Conservation (phyloP, 805 yeast genomes). For the Phaffomyces opuntiae region DNA sequence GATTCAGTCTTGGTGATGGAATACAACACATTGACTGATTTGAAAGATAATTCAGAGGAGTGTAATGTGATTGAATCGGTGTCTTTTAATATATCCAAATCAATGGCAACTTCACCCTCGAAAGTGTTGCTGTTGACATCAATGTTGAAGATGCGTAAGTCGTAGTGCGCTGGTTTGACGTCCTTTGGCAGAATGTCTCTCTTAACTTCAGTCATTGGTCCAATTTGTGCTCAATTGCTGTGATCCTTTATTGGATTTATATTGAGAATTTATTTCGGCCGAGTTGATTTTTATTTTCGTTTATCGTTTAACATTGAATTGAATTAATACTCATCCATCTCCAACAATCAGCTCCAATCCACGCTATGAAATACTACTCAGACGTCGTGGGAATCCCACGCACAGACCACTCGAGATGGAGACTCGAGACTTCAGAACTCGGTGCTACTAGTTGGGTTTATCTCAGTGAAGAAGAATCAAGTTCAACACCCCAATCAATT, state of each 20-base stretch:
- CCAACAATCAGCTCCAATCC: not conserved
- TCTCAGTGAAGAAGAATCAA: conserved; percentile 31
- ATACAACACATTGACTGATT: conserved; percentile 31
- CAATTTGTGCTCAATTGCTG: not conserved
- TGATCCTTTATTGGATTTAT: not conserved
- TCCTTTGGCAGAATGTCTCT: conserved; percentile 48
- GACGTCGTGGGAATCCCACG: conserved; percentile 60
- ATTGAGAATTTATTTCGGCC: not conserved
- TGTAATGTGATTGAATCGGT: conserved; percentile 47
- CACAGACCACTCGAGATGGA: conserved; percentile 73
- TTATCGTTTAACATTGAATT: not conserved
- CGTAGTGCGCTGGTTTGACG: conserved; percentile 71
- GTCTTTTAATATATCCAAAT: conserved; percentile 42
- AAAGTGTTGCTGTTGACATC: conserved; percentile 50
- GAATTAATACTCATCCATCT: not conserved
- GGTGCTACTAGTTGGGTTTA: conserved; percentile 86
- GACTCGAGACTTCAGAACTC: conserved; percentile 56
- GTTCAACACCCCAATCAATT: conserved; percentile 42
- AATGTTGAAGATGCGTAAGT: conserved; percentile 52
- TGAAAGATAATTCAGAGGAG: conserved; percentile 52
- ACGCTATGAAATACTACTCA: conserved; percentile 38
- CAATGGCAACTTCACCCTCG: conserved; percentile 46
- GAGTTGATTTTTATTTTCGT: not conserved
- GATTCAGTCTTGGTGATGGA: conserved; percentile 30
- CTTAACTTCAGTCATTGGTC: conserved; percentile 6